Evolutionary conservation across 805 yeast genomes (phyloP), one percentile per base, ranked within the genome.

Genomic region (Candida taoyuanica): DNA sequence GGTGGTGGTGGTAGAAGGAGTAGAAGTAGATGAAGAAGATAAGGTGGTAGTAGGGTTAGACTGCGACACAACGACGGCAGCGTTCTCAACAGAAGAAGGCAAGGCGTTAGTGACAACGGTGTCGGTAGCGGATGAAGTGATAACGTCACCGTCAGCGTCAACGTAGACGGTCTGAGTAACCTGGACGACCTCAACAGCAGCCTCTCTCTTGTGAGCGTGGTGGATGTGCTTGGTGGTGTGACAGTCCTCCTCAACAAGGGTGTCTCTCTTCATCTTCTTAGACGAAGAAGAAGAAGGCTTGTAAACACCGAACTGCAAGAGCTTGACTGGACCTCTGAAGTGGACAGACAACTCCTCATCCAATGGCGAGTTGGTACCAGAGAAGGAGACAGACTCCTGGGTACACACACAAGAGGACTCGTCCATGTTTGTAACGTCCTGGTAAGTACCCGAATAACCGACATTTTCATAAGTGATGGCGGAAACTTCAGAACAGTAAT

Each of bases 251-350:
- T n/a, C n/a, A n/a, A n/a, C n/a, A n/a, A n/a, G n/a, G n/a, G n/a
- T n/a, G 14, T 43, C 71, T 60, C 71, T 71, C 54, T 67, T 70
- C 24, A 36, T 36, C 49, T 67, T 60, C 36, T 62, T 44, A 20
- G 64, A 46, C 29, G 70, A 53, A 30, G 68, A 52, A n/a, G 71
- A 49, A 18, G 74, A 58, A 47, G 86, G 89, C 56, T 81, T 79
- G 72, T 89, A 93, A 39, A 86, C 96, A 63, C 89, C 97, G 58
- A 93, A 87, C 66, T 86, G 86, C 56, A 70, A 66, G 59, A 87
- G 76, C 59, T 76, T 72, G 52, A 87, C 57, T 26, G 96, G 96
- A 53, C 96, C 96, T 71, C 96, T 81, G 71, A 86, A 83, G 63
- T 87, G 95, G 43, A 87, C 79, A 25, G 94, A 80, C 45, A 87